These are phyloP conservation scores for Peronospora farinosa DNA, from an alignment of 352 stramenopile species.

Conservation along the genomic window DNA sequence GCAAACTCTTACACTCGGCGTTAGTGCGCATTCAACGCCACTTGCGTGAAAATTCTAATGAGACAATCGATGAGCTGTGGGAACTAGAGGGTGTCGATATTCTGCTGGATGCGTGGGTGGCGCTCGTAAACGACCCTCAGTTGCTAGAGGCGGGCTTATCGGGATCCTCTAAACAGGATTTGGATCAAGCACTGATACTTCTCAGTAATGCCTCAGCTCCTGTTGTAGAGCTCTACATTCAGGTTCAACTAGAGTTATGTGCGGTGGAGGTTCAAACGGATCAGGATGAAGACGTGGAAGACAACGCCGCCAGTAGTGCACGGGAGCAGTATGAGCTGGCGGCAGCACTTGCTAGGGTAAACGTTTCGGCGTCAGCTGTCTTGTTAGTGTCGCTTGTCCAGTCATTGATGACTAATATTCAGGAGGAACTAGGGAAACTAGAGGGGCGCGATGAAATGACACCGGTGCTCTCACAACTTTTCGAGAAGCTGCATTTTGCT, in stretches of 20 bases:
- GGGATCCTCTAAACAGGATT: conserved; percentile 24
- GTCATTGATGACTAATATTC: conserved; percentile 42
- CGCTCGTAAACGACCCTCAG: conserved; percentile 54
- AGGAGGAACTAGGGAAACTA: conserved; percentile 37
- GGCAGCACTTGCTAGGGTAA: conserved; percentile 60
- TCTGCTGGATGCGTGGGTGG: conserved; percentile 74
- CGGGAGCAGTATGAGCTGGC: conserved; percentile 70
- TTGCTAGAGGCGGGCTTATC: conserved; percentile 32
- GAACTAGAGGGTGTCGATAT: conserved; percentile 76
- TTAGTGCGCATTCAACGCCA: conserved; percentile 60
- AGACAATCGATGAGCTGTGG: conserved; percentile 72
- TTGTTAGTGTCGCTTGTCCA: conserved; percentile 60
- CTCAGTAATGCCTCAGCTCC: conserved; percentile 54
- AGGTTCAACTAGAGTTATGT: conserved; percentile 66
- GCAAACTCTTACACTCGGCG: conserved; percentile 60
- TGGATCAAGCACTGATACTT: conserved; percentile 31
- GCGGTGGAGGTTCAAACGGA: conserved; percentile 57
- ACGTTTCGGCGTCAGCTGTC: conserved; percentile 40
- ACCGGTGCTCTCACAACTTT: conserved; percentile 49
- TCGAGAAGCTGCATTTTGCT: conserved; percentile 77
- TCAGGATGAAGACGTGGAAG: conserved; percentile 78
- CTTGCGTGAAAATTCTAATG: conserved; percentile 33
- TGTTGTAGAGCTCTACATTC: conserved; percentile 71
- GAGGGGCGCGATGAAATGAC: conserved; percentile 53
- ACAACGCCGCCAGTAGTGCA: conserved; percentile 55